phyloP scores from a whole-genome alignment of 495 filamentous ascomycete genomes.

The Trichoderma virens region DNA sequence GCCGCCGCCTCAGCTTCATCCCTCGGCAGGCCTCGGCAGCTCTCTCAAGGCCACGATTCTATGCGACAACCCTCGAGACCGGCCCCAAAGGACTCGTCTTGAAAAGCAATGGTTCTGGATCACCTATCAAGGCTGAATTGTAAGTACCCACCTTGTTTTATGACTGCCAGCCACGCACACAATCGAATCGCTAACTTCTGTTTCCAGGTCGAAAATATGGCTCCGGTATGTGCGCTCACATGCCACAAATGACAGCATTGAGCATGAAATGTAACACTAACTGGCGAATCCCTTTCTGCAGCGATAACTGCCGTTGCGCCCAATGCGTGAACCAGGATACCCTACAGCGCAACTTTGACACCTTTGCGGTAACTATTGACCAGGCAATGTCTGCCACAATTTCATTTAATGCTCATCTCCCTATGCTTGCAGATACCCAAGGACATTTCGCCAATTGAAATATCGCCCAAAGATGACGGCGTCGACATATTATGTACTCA shows the following conservation, averaged over 20 bases:
- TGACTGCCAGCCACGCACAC: not conserved
- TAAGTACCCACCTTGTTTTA: not conserved
- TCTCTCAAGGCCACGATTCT: not conserved
- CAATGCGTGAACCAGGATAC: constrained; percentile 72
- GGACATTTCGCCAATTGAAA: constrained; percentile 36
- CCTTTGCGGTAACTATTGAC: constrained; percentile 41
- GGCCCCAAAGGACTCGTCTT: not conserved
- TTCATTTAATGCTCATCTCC: not conserved
- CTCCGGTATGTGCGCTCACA: constrained; percentile 25
- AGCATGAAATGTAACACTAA: constrained; percentile 10
- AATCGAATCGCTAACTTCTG: not conserved
- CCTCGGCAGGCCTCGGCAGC: not conserved
- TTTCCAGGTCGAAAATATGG: constrained; percentile 27
- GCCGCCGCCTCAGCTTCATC: not conserved
- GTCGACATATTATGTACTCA: constrained; percentile 38
- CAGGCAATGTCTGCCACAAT: not conserved
- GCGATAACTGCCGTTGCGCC: constrained; percentile 75
- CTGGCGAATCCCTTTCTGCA: constrained; percentile 22
- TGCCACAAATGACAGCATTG: not conserved
- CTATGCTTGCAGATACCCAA: constrained; percentile 34
- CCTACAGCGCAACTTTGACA: constrained; percentile 64
- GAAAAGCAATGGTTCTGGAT: not conserved
- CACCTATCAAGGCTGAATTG: not conserved
- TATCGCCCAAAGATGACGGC: constrained; percentile 24
- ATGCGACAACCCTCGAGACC: not conserved